Evolutionary conservation across 1,284 basidiomycete species (phyloP).

Genomic region (Neolentinus lepideus): DNA sequence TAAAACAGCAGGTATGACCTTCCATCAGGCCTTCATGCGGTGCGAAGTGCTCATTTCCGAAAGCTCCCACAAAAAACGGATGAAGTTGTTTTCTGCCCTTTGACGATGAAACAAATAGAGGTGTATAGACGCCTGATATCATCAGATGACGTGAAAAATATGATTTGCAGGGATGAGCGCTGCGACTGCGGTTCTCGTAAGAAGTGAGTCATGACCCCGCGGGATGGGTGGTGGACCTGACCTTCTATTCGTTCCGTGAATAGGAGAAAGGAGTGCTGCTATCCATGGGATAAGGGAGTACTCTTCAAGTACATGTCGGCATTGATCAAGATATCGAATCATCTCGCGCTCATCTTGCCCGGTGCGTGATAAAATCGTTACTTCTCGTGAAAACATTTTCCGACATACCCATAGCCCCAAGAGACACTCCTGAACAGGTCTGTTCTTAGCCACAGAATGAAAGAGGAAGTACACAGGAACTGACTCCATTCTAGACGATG

Average conservation of each 20-base stretch:
- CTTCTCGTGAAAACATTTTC: too few species aligned
- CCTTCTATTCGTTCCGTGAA: neutral
- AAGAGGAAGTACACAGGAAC: neutral
- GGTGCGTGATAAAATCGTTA: slow-evolving; percentile 27
- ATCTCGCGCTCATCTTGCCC: slow-evolving; percentile 76
- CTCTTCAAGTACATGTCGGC: slow-evolving; percentile 72
- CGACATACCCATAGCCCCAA: slow-evolving; percentile 35
- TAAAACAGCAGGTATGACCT: slow-evolving; percentile 53
- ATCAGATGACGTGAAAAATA: slow-evolving; percentile 53
- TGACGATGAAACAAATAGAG: slow-evolving; percentile 57
- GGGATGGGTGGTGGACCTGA: neutral
- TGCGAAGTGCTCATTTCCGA: slow-evolving; percentile 9
- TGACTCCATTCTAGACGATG: slow-evolving; percentile 31
- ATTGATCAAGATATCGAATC: slow-evolving; percentile 81
- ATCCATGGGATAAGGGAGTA: slow-evolving; percentile 51
- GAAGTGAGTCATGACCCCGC: slow-evolving; percentile 31
- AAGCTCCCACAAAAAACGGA: slow-evolving; percentile 80
- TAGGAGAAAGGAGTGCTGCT: slow-evolving; percentile 62
- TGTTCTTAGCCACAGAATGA: slow-evolving; percentile 1
- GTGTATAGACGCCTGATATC: slow-evolving; percentile 68
- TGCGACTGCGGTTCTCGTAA: slow-evolving; percentile 65
- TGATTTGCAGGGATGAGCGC: slow-evolving; percentile 58
- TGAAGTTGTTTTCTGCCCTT: slow-evolving; percentile 84
- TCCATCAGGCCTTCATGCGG: neutral
- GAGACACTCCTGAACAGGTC: slow-evolving; percentile 59